phyloP scores from a whole-genome alignment of 208 protist species.

The Leishmania turanica region DNA sequence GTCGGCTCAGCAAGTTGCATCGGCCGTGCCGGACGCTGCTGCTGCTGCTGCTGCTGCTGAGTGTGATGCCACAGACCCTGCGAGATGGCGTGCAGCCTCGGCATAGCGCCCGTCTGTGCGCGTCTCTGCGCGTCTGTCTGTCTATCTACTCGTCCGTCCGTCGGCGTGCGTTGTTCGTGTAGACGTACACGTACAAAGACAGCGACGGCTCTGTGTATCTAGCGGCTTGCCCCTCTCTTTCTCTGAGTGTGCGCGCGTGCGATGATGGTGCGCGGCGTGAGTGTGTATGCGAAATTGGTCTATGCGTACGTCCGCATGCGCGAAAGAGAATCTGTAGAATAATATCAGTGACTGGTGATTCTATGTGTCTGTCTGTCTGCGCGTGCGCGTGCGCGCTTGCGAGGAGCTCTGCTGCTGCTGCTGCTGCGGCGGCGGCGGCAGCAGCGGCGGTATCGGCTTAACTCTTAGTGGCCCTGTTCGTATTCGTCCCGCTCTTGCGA shows the following conservation, averaged over 20 bases:
- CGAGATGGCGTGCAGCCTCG: slow-evolving; percentile 3
- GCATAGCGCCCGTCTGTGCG: not conserved
- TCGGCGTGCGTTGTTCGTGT: not conserved
- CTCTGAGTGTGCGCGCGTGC: not conserved
- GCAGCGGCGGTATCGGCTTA: too few relatives aligned
- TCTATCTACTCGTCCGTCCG: not conserved
- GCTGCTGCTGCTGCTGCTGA: not conserved
- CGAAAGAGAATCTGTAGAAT: not conserved
- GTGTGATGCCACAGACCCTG: not conserved
- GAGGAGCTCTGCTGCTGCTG: not conserved
- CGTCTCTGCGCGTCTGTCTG: not conserved
- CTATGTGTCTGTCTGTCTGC: not conserved
- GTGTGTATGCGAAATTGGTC: not conserved
- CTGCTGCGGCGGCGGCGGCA: not conserved
- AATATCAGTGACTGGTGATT: not conserved
- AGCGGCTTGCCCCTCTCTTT: not conserved
- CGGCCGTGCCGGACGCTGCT: not conserved
- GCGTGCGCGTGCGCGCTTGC: not conserved
- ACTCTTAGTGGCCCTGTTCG: too few relatives aligned
- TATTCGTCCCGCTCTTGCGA: too few relatives aligned
- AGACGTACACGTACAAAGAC: not conserved
- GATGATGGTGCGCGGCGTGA: too few relatives aligned
- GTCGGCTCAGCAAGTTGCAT: not conserved
- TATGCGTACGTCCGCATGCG: not conserved
- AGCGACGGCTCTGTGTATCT: not conserved